phyloP scores from a whole-genome alignment of 2,329 filamentous ascomycete genomes.

The Calonectria pseudoturangicola region DNA sequence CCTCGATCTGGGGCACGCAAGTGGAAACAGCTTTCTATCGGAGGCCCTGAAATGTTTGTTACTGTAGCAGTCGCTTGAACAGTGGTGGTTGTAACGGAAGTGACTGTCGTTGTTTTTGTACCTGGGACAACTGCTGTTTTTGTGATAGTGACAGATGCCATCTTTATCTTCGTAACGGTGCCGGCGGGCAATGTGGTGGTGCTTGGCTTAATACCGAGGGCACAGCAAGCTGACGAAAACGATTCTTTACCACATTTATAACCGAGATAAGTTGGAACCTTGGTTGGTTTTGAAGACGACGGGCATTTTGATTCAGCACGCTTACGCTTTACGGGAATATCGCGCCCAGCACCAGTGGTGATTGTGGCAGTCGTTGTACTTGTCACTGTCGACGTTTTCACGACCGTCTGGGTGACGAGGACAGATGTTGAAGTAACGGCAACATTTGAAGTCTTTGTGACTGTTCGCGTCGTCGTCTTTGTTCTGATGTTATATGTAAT shows the following conservation, averaged over 20 bases:
- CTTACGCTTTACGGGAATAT: neutral
- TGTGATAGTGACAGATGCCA: neutral
- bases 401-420: neutral
- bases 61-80: neutral
- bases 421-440: neutral
- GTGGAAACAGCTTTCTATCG: neutral
- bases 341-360: neutral
- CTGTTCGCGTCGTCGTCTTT: neutral
- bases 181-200: neutral
- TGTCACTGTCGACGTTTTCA: neutral
- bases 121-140: neutral
- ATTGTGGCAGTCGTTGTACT: neutral
- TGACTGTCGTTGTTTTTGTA: neutral
- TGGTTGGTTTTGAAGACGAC: neutral
- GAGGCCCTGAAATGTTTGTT: neutral
- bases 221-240: conserved; percentile 1
- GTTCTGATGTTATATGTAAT: neutral
- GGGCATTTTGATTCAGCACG: neutral
- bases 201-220: neutral
- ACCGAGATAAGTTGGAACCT: neutral
- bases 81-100: neutral
- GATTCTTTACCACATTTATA: neutral
- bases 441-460: neutral
- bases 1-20: neutral
- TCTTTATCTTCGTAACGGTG: neutral